Base-by-base conservation (phyloP, 371 early-diverging fungal genomes). In the Batrachochytrium dendrobatidis region DNA sequence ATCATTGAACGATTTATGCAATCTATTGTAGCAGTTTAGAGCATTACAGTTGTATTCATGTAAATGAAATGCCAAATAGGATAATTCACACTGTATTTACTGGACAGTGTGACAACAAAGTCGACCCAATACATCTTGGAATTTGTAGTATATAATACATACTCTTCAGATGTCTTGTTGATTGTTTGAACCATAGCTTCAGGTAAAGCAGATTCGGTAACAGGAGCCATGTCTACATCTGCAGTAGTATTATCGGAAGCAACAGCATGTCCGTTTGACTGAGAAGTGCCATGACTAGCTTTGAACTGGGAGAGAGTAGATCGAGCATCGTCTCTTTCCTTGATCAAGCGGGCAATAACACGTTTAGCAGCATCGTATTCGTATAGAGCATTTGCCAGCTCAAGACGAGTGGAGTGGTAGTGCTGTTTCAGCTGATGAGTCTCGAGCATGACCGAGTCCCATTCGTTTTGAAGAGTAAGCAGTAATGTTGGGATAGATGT, bases 301-400 rank as follows among this genome's bases (percentile, higher is more conserved):
- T 65, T 31, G 24, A 75, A 50, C 32, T 66, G 54, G n/a, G 69
- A 68, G 60, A 76, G 54, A 24, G 61, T 56, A 80, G 85, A 83
- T 63, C 96, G 77, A 43, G 95, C 93, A 49, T 89, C 84, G 66
- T 96, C 93, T 44, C 93, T 84, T 68, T 95, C 94, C 64, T 85
- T 84, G 69, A 88, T 78, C 28, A 95, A 69, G 29, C 97, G 81
- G 6, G 95, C 96, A 73, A 95, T 89, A 7, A 95, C 97, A 58
- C 97, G 75, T 57, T 91, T 87, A 2, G 94, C 91, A 22, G 96
- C 94, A 68, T 95, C 97, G 63, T 91, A 85, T 71, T 95, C 92
- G 68, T 95, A 97, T 55, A 95, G 75, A 1, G 94, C 89, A 65
- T 88, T 89, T 35, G 90, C 84, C 34, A 95, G 78, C 64, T 95